Base-by-base conservation (phyloP, 345 rosid genomes). In the Bretschneidera sinensis region DNA sequence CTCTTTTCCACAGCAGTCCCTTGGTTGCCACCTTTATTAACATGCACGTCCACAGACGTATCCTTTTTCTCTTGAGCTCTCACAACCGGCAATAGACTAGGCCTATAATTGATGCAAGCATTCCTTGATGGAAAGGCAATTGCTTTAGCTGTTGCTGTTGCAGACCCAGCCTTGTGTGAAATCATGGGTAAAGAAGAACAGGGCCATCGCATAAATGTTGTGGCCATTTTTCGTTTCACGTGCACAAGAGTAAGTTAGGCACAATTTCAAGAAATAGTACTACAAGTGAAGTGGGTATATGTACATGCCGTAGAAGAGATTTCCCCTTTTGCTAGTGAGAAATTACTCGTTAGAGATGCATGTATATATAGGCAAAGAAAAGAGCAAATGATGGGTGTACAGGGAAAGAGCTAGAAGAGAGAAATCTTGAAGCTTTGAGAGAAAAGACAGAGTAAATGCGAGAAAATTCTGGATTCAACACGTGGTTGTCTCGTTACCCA, bases 1-100 rank as follows among this genome's bases (percentile, higher is more conserved):
- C 61, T 67, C 66, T 62, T 77, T 68, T 85, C 80, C 2, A 76
- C 79, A 6, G 74, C 76, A 15, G 72, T 66, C n/a, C n/a, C n/a
- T n/a, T n/a, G n/a, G n/a, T n/a, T n/a, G 0, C 73, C 77, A 10
- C 78, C 76, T 56, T 76, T 65, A 55, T 71, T 66, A 59, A 71
- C 79, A 0, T 82, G 76, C 43, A 90, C 90, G 61, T 84, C 92
- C 34, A 75, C 70, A 1, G 85, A 71, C 17, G 75, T 69, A 16
- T 79, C 85, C 66, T 72, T 74, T 33, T 57, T 54, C 7, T 82
- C 76, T 6, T 76, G 77, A 16, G 64, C 86, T 58, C 81, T 72
- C 43, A 78, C 76, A 9, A 48, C 1, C 8, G 63, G 61, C 50
- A 65, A 16, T 51, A 75, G 56, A 6, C 59, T 0, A 51, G 71